These are phyloP conservation scores for Calendula officinalis DNA, from an alignment of 129 eudicot genomes.

Conservation along the genomic window DNA sequence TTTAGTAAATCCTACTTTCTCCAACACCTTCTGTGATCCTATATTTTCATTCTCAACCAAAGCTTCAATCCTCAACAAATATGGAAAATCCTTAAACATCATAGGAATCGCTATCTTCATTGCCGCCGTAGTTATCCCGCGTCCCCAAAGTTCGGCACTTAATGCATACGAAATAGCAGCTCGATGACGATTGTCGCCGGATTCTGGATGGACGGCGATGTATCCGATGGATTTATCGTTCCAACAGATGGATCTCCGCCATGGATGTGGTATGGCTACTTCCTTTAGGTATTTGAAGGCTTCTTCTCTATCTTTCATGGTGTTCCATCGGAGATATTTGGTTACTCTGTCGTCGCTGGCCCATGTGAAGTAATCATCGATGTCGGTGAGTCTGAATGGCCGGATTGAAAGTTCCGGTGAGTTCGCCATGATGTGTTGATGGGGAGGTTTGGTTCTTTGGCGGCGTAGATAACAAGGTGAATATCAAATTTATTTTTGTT, in stretches of 20 bases:
- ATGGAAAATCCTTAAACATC: constrained; percentile 46
- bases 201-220: constrained; percentile 46
- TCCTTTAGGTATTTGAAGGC: constrained; percentile 46
- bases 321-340: constrained; percentile 51
- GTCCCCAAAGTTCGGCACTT: constrained; percentile 43
- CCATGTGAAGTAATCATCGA: constrained; percentile 55
- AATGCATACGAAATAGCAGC: constrained; percentile 55
- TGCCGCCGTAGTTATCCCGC: constrained; percentile 51
- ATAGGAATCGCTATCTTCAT: constrained; percentile 44
- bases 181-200: constrained; percentile 40
- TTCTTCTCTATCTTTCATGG: constrained; percentile 33
- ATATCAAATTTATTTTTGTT: too few species aligned
- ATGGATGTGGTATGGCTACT: constrained; percentile 68
- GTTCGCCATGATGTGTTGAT: constrained; percentile 20
- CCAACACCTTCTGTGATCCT: constrained; percentile 66
- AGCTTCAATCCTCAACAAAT: constrained; percentile 59
- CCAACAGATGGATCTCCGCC: constrained; percentile 57
- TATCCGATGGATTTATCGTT: constrained; percentile 53
- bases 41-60: constrained; percentile 55
- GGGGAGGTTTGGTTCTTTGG: too few species aligned
- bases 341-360: constrained; percentile 60
- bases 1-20: constrained; percentile 52
- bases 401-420: constrained; percentile 46
- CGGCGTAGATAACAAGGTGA: too few species aligned
- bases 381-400: constrained; percentile 52